Conservation (phyloP, 1,284 basidiomycete genomes). For the Omphalotus olearius region DNA sequence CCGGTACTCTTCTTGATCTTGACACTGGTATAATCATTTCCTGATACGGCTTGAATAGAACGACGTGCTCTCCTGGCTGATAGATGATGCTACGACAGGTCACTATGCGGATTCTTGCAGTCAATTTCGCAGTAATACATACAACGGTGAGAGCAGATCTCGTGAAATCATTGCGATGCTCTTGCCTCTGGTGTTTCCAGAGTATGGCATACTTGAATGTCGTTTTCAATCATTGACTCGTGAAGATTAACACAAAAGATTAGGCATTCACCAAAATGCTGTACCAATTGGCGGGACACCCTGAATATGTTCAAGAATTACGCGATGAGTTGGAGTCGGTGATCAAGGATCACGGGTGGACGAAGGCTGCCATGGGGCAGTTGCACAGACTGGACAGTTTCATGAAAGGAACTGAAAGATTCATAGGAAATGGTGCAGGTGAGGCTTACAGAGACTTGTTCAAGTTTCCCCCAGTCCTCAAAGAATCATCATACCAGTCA, state of each 20-base stretch:
- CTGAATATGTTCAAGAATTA: slow-evolving; percentile 27
- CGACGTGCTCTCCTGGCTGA: slow-evolving; percentile 26
- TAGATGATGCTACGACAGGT: slow-evolving; percentile 22
- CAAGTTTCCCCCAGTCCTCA: not conserved
- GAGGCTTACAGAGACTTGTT: not conserved
- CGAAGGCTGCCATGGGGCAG: slow-evolving; percentile 27
- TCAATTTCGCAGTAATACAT: slow-evolving; percentile 20
- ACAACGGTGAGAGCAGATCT: slow-evolving; percentile 9
- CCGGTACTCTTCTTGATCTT: slow-evolving; percentile 21
- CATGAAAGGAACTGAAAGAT: slow-evolving; percentile 29
- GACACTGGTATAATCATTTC: not conserved
- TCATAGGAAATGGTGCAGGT: slow-evolving; percentile 15
- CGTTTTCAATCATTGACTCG: not conserved
- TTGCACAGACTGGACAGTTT: slow-evolving; percentile 37
- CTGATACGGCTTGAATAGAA: slow-evolving; percentile 17
- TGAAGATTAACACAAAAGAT: not conserved
- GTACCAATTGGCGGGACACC: slow-evolving; percentile 23
- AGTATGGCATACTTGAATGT: not conserved
- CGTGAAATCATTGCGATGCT: not conserved
- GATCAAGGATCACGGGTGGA: slow-evolving; percentile 31
- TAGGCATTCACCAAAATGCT: slow-evolving; percentile 8
- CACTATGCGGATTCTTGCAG: slow-evolving; percentile 14
- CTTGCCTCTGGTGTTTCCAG: not conserved
- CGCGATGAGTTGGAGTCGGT: slow-evolving; percentile 31
- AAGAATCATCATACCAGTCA: not conserved